Conservation (phyloP, 495 filamentous ascomycete species). For the Penicillium angulare region DNA sequence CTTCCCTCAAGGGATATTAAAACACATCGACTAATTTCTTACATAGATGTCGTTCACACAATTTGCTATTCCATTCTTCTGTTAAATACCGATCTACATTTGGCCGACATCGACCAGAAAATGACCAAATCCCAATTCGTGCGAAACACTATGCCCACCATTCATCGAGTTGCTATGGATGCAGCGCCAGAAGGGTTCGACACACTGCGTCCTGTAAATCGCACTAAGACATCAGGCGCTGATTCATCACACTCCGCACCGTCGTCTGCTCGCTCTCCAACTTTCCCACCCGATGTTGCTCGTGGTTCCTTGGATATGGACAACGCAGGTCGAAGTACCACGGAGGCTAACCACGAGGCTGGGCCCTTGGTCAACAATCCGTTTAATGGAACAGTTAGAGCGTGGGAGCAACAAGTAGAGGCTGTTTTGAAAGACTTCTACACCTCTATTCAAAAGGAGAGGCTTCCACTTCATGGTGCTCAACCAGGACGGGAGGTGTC, state of each 20-base stretch:
- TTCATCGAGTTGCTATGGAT: conserved; percentile 72
- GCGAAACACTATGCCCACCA: conserved; percentile 93
- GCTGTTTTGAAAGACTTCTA: conserved; percentile 90
- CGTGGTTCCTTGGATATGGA: conserved; percentile 19
- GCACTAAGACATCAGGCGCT: conserved; percentile 22
- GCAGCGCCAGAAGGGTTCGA: conserved; percentile 67
- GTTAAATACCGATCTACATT: conserved; percentile 92
- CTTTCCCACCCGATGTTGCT: conserved; percentile 20
- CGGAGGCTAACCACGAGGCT: conserved; percentile 22
- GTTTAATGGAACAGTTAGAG: conserved; percentile 71
- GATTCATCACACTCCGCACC: conserved; percentile 13
- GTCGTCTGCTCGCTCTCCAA: conserved; percentile 22
- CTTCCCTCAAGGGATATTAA: background rate
- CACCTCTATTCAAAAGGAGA: conserved; percentile 78
- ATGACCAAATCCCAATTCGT: conserved; percentile 95
- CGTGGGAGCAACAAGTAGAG: conserved; percentile 90
- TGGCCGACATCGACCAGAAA: conserved; percentile 91
- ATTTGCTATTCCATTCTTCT: conserved; percentile 95
- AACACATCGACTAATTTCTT: conserved; percentile 6
- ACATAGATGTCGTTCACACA: conserved; percentile 87
- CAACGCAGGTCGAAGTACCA: conserved; percentile 28
- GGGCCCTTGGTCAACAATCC: conserved; percentile 75
- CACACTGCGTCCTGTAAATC: conserved; percentile 44
- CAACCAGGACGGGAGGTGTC: conserved; percentile 44
- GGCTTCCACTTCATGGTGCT: conserved; percentile 76